Evolutionary conservation across 169 alveolate genomes (phyloP).

Genomic region (Plasmodium coatneyi): DNA sequence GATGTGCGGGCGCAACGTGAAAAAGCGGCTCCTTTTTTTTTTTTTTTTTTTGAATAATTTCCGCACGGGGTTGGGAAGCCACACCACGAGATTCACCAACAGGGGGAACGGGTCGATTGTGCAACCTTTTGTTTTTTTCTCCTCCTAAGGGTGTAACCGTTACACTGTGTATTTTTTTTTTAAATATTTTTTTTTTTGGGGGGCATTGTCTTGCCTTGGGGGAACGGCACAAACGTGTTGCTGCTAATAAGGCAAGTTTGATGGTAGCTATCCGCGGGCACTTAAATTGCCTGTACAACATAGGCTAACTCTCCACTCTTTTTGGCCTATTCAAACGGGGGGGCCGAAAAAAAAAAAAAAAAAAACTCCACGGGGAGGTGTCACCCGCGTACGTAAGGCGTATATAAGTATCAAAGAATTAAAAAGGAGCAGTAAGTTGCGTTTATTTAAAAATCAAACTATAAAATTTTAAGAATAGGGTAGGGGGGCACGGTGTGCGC

Average conservation of each 20-base stretch:
- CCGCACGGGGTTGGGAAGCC: background rate
- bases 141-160: background rate
- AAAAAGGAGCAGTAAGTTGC: background rate
- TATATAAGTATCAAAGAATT: conserved; percentile 2
- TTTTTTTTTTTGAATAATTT: background rate
- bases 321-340: background rate
- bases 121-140: background rate
- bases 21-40: background rate
- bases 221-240: background rate
- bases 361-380: background rate
- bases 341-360: background rate
- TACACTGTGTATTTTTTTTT: background rate
- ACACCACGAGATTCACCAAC: background rate
- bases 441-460: conserved; percentile 1
- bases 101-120: background rate
- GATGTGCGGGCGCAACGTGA: background rate
- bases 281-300: background rate
- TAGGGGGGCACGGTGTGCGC: too few species aligned
- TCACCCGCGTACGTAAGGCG: background rate
- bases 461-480: background rate
- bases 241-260: background rate
- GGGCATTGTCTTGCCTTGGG: background rate
- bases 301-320: background rate
- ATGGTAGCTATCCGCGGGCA: background rate
- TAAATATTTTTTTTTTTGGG: background rate